phyloP scores from a whole-genome alignment of 106 monocot species.

The Hemerocallis citrina region DNA sequence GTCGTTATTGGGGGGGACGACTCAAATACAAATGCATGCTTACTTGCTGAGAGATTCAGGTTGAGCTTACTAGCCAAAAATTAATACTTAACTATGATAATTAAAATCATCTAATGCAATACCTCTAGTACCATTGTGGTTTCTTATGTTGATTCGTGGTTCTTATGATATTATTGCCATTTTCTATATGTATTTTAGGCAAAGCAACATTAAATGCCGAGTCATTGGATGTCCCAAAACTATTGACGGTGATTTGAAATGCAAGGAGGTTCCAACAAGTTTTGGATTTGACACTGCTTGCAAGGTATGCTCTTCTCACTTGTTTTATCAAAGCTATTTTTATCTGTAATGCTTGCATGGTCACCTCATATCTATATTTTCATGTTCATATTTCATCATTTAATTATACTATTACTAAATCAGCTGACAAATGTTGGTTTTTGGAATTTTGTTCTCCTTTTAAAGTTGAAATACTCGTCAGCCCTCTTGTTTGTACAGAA shows the following conservation, averaged over 20 bases:
- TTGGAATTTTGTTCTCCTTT: no score
- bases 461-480: no score
- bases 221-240: constrained; percentile 99
- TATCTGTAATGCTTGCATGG: background rate
- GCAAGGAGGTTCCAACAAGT: constrained; percentile 96
- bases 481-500: no score
- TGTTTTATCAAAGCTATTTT: background rate
- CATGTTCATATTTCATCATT: no score
- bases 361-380: no score
- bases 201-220: constrained; percentile 70
- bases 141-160: background rate
- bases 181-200: constrained; percentile 29
- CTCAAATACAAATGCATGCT: constrained; percentile 98
- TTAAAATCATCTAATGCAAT: background rate
- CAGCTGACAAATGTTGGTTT: no score
- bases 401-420: no score
- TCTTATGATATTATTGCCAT: background rate
- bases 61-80: constrained; percentile 10
- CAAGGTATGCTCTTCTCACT: constrained; percentile 43
- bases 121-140: background rate
- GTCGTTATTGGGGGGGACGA: constrained; percentile 99
- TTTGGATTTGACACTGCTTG: constrained; percentile 99
- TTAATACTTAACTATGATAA: background rate
- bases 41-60: constrained; percentile 93
- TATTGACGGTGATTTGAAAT: constrained; percentile 94